phyloP scores from a whole-genome alignment of 2,329 filamentous ascomycete genomes.

The Lojkania enalia region DNA sequence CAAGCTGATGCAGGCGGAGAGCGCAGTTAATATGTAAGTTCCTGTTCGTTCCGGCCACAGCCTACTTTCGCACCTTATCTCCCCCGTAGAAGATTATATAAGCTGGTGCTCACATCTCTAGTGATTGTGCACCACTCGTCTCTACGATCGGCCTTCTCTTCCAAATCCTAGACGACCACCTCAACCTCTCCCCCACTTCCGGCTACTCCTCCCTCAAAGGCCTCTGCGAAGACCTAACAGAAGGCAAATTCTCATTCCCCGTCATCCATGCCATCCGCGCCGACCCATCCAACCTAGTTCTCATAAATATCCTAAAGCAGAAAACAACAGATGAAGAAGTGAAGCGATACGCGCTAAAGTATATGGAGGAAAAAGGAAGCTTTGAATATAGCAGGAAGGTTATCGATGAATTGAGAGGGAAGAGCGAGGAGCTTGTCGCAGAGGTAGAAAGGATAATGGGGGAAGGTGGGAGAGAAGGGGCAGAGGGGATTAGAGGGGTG shows the following conservation, averaged over 20 bases:
- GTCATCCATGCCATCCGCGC: conserved; percentile 90
- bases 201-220: conserved; percentile 86
- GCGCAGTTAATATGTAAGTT: conserved; percentile 49
- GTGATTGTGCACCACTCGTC: conserved; percentile 80
- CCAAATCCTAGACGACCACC: conserved; percentile 92
- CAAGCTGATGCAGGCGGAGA: conserved; percentile 85
- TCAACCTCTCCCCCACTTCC: conserved; percentile 67
- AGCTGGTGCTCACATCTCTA: conserved; percentile 27
- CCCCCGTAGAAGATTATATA: conserved; percentile 2
- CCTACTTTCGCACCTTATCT: not conserved
- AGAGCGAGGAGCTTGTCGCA: conserved; percentile 48
- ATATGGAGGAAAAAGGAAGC: conserved; percentile 88
- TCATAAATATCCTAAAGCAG: conserved; percentile 91
- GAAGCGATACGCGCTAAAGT: conserved; percentile 85
- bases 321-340: conserved; percentile 84
- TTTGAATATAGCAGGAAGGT: conserved; percentile 80
- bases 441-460: conserved; percentile 46
- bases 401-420: conserved; percentile 49
- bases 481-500: conserved; percentile 45
- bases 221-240: conserved; percentile 90
- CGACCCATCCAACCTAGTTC: conserved; percentile 72
- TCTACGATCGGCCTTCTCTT: conserved; percentile 84
- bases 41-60: conserved; percentile 3
- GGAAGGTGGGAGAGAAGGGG: conserved; percentile 42
- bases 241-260: conserved; percentile 96